Evolutionary conservation across 2,329 filamentous ascomycete species (phyloP).

Genomic region (Aspergillus clavatus): DNA sequence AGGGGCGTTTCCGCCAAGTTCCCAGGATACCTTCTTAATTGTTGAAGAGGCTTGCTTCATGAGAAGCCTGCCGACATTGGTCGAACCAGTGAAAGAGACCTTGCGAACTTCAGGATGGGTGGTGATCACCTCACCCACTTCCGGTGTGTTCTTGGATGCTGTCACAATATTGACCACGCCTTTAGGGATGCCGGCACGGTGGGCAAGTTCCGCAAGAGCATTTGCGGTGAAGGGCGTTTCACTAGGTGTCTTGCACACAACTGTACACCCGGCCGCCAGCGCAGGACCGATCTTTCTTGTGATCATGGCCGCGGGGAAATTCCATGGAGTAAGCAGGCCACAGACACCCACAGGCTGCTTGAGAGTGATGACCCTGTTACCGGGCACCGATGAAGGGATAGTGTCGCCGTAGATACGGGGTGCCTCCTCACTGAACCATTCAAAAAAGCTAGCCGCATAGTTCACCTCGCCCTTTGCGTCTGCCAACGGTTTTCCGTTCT

Average conservation of each 20-base stretch:
- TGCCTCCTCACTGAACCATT: constrained; percentile 62
- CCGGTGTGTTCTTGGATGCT: constrained; percentile 69
- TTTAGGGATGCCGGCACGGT: constrained; percentile 81
- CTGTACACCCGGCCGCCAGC: constrained; percentile 90
- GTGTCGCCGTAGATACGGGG: constrained; percentile 56
- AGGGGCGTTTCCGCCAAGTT: constrained; percentile 90
- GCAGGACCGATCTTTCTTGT: constrained; percentile 51
- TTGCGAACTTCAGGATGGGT: constrained; percentile 75
- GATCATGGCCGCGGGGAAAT: constrained; percentile 55
- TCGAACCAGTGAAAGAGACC: constrained; percentile 84
- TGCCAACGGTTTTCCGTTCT: constrained; percentile 63
- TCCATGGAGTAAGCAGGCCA: constrained; percentile 64
- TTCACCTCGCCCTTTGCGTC: constrained; percentile 56
- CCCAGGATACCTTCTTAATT: constrained; percentile 80
- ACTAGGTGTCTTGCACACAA: constrained; percentile 83
- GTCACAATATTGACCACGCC: constrained; percentile 91
- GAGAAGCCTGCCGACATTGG: constrained; percentile 64
- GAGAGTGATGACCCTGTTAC: constrained; percentile 58
- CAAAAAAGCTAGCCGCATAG: constrained; percentile 57
- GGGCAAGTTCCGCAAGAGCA: constrained; percentile 78
- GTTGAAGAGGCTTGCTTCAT: constrained; percentile 87
- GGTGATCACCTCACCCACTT: constrained; percentile 72
- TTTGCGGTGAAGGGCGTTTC: constrained; percentile 91
- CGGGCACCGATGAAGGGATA: constrained; percentile 55
- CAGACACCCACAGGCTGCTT: constrained; percentile 65